Conservation (phyloP, 768 basidiomycete genomes). For the Xanthoconium stramineum region DNA sequence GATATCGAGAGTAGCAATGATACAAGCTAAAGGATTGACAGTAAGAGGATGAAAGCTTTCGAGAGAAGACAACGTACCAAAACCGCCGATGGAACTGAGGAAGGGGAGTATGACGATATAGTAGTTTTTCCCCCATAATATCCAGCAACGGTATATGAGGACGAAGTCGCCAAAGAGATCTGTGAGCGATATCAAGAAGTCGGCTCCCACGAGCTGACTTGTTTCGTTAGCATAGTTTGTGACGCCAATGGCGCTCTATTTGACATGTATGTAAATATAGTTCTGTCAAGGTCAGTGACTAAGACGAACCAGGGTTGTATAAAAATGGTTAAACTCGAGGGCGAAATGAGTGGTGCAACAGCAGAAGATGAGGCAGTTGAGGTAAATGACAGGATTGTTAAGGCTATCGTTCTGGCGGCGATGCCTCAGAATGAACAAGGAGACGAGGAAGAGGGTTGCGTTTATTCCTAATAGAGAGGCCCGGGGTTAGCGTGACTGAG, state of each 20-base stretch:
- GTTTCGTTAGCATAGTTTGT: conserved; percentile 31
- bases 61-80: conserved; percentile 27
- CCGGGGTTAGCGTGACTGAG: background rate
- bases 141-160: conserved; percentile 42
- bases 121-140: conserved; percentile 37
- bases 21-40: conserved; percentile 24
- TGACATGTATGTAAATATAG: background rate
- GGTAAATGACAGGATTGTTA: conserved; percentile 25
- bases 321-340: conserved; percentile 37
- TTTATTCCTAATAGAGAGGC: conserved; percentile 16
- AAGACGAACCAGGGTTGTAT: conserved; percentile 30
- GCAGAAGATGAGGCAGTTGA: conserved; percentile 31
- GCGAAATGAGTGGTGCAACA: conserved; percentile 33
- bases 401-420: conserved; percentile 9
- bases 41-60: background rate
- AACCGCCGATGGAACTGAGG: conserved; percentile 31
- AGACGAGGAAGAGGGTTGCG: conserved; percentile 28
- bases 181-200: conserved; percentile 35
- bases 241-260: conserved; percentile 29
- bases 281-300: background rate
- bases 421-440: conserved; percentile 23
- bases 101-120: conserved; percentile 34
- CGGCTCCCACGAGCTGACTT: conserved; percentile 28
- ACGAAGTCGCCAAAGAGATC: conserved; percentile 36
- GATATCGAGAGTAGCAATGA: conserved; percentile 27